Conservation (phyloP, 2,329 filamentous ascomycete genomes). For the Hymenoscyphus scutula region DNA sequence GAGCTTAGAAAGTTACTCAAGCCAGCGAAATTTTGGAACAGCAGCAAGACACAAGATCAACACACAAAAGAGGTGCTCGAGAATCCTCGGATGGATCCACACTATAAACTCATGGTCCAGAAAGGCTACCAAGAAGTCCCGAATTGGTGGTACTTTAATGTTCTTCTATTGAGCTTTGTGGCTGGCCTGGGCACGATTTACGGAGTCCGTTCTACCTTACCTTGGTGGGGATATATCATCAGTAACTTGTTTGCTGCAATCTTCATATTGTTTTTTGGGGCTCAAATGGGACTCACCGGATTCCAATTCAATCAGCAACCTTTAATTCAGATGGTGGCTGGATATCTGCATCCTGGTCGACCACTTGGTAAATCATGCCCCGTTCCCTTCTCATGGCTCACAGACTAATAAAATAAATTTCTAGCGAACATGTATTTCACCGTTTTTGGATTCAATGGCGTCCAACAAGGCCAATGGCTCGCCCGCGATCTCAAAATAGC, state of each 20-base stretch:
- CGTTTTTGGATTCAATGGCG: constrained; percentile 41
- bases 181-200: constrained; percentile 47
- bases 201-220: constrained; percentile 60
- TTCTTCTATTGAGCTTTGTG: constrained; percentile 47
- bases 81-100: constrained; percentile 38
- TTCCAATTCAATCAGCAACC: constrained; percentile 47
- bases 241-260: constrained; percentile 29
- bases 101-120: constrained; percentile 42
- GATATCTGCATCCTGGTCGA: constrained; percentile 51
- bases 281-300: constrained; percentile 45
- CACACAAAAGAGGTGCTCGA: constrained; percentile 18
- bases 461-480: constrained; percentile 45
- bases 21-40: constrained; percentile 18
- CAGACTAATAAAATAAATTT: not conserved
- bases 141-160: constrained; percentile 53
- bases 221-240: constrained; percentile 36
- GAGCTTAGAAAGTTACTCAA: constrained; percentile 14
- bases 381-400: constrained; percentile 40
- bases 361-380: constrained; percentile 59
- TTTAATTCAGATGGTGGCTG: constrained; percentile 46
- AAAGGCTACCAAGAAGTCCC: constrained; percentile 52
- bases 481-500: constrained; percentile 50
- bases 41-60: constrained; percentile 18
- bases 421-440: constrained; percentile 41
- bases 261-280: constrained; percentile 34